phyloP scores from a whole-genome alignment of 2,329 filamentous ascomycete species.

The Cyanodermella asteris region DNA sequence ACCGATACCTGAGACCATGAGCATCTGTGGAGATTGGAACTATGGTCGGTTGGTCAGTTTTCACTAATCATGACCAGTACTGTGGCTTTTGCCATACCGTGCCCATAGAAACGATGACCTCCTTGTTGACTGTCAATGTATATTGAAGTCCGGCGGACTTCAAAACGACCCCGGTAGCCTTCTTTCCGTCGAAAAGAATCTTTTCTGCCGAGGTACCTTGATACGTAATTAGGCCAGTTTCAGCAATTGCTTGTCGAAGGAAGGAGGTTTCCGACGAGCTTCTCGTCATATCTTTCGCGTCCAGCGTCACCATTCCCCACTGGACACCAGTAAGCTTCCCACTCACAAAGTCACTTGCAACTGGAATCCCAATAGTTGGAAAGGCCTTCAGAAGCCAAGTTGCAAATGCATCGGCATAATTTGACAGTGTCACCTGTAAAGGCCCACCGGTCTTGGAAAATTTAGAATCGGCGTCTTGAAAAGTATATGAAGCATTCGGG shows the following conservation, averaged over 20 bases:
- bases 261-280: slow-evolving; percentile 5
- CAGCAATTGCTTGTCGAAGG: slow-evolving; percentile 3
- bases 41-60: no score
- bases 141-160: slow-evolving; percentile 4
- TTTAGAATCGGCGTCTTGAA: slow-evolving; percentile 8
- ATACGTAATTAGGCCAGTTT: slow-evolving; percentile 3
- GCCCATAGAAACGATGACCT: slow-evolving; percentile 29
- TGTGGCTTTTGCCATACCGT: no score
- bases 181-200: slow-evolving; percentile 3
- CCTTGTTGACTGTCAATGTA: slow-evolving; percentile 11
- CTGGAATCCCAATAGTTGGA: slow-evolving; percentile 1
- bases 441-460: slow-evolving; percentile 2
- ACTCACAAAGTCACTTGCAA: slow-evolving; percentile 1
- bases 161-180: slow-evolving; percentile 4
- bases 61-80: no score
- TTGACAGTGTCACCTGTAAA: slow-evolving; percentile 3
- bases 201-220: slow-evolving; percentile 1
- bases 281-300: slow-evolving; percentile 1
- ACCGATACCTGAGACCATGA: slow-evolving; percentile 30
- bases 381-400: slow-evolving; percentile 4
- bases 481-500: slow-evolving; percentile 3
- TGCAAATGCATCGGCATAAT: slow-evolving; percentile 3
- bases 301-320: slow-evolving; percentile 2
- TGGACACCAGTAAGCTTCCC: slow-evolving; percentile 2
- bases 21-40: slow-evolving; percentile 29